Conservation (phyloP, 306 rosid species). For the Arachis hypogaea region DNA sequence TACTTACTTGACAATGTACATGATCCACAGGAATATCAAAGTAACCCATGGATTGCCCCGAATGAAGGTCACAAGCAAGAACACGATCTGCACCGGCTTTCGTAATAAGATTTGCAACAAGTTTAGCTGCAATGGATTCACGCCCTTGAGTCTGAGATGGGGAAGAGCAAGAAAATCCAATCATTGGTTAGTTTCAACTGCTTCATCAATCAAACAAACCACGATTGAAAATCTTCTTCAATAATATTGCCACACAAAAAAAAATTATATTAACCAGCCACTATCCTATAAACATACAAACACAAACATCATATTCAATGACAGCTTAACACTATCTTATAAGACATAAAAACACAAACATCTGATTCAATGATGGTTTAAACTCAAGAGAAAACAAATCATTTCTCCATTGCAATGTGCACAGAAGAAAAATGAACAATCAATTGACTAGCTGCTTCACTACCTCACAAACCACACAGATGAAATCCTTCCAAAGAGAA, state of each 20-base stretch:
- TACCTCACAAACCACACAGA: slow-evolving; percentile 19
- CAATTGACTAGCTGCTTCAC: neutral
- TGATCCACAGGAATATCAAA: slow-evolving; percentile 99
- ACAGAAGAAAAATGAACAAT: neutral
- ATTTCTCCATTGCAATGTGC: neutral
- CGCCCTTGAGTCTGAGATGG: slow-evolving; percentile 85
- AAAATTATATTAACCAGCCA: too few species aligned
- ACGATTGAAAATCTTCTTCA: neutral
- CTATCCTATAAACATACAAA: too few species aligned
- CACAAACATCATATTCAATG: too few species aligned
- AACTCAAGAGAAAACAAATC: neutral
- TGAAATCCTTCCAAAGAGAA: neutral
- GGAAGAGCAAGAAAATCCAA: neutral
- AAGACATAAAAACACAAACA: too few species aligned
- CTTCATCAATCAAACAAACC: slow-evolving; percentile 4
- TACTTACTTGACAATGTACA: slow-evolving; percentile 81
- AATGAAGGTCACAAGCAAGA: slow-evolving; percentile 98
- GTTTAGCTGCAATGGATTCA: slow-evolving; percentile 97
- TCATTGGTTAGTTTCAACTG: slow-evolving; percentile 6
- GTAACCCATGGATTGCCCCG: slow-evolving; percentile 98
- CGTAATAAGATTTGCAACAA: slow-evolving; percentile 91
- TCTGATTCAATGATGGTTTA: too few species aligned
- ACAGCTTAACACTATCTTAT: too few species aligned
- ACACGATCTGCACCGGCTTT: slow-evolving; percentile 98
- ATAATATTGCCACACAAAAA: neutral